Base-by-base conservation (phyloP, 2,329 filamentous ascomycete species). In the Colletotrichum liriopes region DNA sequence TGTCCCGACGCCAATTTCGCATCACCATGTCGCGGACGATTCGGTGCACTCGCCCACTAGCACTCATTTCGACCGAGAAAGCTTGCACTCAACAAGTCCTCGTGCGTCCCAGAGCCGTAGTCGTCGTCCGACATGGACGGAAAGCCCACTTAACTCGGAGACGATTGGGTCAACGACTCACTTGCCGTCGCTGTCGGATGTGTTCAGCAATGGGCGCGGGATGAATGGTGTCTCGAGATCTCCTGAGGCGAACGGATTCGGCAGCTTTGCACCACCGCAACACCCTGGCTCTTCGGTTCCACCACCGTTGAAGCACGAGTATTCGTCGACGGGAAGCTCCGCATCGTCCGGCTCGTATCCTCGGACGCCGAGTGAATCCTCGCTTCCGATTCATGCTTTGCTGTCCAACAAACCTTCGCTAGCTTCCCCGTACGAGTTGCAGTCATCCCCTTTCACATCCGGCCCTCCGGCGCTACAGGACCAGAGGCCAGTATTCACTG, bases 381-480 rank as follows among this genome's bases (percentile, higher is more conserved):
- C 86, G 1, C 75, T 90, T 14, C 87, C 88, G 1, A 90, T 90
- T 32, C 88, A 90, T 74, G 84, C 87, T 0, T 80, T 90, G 0
- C 78, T 90, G 26, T 84, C 84, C 2, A 83, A 84, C 29, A 84
- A 84, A 71, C 75, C 78, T 11, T 71, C 80, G 26, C 64, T 59
- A 16, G 49, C 69, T 73, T 64, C 72, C 65, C 56, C 73, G 72
- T 75, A 74, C 75, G 55, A 75, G 61, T 59, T 51, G 59, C 54
- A 74, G 51, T 61, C 60, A 47, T 61, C 70, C 52, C 64, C 63
- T 37, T 58, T 61, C 56, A 29, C 67, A 51, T 72, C 35, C 7
- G 69, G 60, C 37, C 73, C 59, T 60, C 71, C 37, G 64, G 56
- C 7, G 73, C 77, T 35, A 74, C 78, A 45, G 12, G 73, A 51